A percentile compares a stretch with the other conserved stretches of the same genome.
Evolutionary conservation across 225 moss, liverwort and hornwort species (phyloP).

Genomic region (Physcomitrium patens): DNA sequence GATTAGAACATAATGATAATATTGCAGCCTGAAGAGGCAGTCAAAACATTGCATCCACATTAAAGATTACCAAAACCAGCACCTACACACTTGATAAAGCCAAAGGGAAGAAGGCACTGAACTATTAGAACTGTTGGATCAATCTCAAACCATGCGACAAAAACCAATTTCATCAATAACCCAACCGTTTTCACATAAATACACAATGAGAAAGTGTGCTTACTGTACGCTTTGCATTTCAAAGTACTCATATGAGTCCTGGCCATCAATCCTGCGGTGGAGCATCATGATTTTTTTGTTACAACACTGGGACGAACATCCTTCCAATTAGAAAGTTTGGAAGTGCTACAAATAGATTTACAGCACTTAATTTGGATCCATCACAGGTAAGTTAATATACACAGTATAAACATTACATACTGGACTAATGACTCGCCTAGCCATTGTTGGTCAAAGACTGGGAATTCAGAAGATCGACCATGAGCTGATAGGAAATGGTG

Average conservation of each 20-base stretch:
- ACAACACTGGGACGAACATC: neutral
- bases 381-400: constrained; percentile 5
- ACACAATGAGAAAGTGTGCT: constrained; percentile 27
- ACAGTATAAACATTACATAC: neutral
- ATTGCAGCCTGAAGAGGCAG: neutral
- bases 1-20: neutral
- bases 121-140: constrained; percentile 1
- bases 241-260: constrained; percentile 74
- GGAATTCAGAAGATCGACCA: constrained; percentile 1
- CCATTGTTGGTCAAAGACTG: neutral
- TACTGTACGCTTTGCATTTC: constrained; percentile 82
- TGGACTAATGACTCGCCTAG: neutral
- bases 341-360: too few relatives aligned
- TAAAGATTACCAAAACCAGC: neutral
- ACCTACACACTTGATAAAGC: constrained; percentile 7
- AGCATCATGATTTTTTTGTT: neutral
- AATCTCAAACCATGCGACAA: constrained; percentile 2
- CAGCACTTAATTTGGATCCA: neutral
- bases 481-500: neutral
- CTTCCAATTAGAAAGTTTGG: too few relatives aligned
- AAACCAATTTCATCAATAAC: constrained; percentile 13
- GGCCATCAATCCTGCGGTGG: constrained; percentile 84
- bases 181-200: neutral
- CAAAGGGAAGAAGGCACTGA: constrained; percentile 5
- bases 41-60: neutral